A percentile compares a stretch with the other conserved stretches of the same genome.
phyloP scores from a whole-genome alignment of 1,139 yeast species.

The Candida sanyaensis region DNA sequence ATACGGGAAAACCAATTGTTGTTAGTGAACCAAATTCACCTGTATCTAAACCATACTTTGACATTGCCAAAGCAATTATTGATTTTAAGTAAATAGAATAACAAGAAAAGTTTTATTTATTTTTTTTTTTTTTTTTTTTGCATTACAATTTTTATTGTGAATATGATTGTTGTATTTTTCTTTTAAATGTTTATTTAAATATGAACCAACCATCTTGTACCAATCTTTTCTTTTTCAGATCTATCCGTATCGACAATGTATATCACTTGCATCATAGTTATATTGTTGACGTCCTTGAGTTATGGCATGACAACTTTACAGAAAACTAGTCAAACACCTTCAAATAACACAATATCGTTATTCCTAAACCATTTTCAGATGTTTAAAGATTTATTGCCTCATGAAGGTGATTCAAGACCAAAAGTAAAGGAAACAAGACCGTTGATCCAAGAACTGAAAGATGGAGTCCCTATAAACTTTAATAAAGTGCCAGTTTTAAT shows the following conservation, averaged over 20 bases:
- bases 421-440: conserved; percentile 10
- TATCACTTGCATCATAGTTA: not conserved
- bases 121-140: not conserved
- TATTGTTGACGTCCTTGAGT: not conserved
- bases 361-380: conserved; percentile 10
- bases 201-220: not conserved
- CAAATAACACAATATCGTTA: conserved; percentile 1
- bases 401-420: not conserved
- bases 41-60: conserved; percentile 40
- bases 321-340: conserved; percentile 1
- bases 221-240: not conserved
- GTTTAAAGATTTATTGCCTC: conserved; percentile 10
- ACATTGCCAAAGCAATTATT: conserved; percentile 40
- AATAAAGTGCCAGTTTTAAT: conserved; percentile 5
- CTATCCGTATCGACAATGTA: not conserved
- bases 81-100: conserved; percentile 10
- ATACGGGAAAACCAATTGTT: conserved; percentile 65
- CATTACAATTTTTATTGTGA: not conserved
- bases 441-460: conserved; percentile 11
- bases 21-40: conserved; percentile 42
- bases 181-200: not conserved
- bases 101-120: not conserved
- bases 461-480: conserved; percentile 15
- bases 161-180: not conserved
- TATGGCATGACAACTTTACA: not conserved